Base-by-base conservation (phyloP, 805 yeast genomes). In the Yarrowia yakushimensis region DNA sequence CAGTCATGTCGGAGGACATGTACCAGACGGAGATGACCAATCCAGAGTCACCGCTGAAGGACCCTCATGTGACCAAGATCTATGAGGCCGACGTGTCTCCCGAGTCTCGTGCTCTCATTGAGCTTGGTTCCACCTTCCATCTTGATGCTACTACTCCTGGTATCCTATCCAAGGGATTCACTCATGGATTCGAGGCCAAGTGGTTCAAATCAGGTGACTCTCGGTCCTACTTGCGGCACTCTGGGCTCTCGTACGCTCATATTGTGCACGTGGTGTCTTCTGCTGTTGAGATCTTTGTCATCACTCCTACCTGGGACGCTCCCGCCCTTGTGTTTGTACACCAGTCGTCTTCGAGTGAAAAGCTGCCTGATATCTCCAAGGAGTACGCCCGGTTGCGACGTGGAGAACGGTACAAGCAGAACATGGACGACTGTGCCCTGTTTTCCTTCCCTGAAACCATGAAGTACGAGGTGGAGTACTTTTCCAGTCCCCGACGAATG, bases 81-180 rank as follows among this genome's bases (percentile, higher is more conserved):
- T 92, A 87, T 74, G 99, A 94, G 71, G 75, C 90, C 6, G 82
- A 88, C 25, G 78, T 94, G 39, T 78, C 77, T 9, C 73, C 90
- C 0, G 76, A 81, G 4, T 93, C 90, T 64, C 77, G 97, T 52
- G 90, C 90, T 0, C 81, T 90, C 45, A 81, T 94, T 66, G 87
- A 86, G 31, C 75, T 94, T 17, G 98, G 99, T 3, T 78, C 85
- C 23, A 78, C 83, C 15, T 87, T 92, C 20, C 79, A 79, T 15
- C 86, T 92, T 66, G 89, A 85, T 66, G 86, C 86, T 46, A 77
- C 83, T 0, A 79, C 81, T 62, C 82, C 89, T n/a, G 97, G 97
- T 9, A 84, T 91, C 0, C 76, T 96, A 10, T 96, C 97, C 8
- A 83, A 81, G 68, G 96, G 97, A 28, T 76, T 94, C 63, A 91